Percentiles rank a stretch among this genome's conserved stretches.
Evolutionary conservation across 2,329 filamentous ascomycete species (phyloP).

Genomic region (Cladorrhinum sp.): DNA sequence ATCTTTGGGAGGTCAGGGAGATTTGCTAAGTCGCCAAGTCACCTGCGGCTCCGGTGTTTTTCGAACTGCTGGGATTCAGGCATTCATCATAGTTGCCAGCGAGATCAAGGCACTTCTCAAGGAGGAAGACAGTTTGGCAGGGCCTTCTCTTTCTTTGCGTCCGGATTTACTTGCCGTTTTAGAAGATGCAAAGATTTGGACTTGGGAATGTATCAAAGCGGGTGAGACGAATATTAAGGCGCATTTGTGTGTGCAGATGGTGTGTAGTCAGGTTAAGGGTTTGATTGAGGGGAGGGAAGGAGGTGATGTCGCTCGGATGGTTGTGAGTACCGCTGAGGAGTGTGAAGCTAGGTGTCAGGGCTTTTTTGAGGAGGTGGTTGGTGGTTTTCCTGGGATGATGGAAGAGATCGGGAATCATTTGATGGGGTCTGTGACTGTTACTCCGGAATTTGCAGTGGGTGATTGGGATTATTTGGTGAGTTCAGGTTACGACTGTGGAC

Average conservation of each 20-base stretch:
- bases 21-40: slow-evolving; percentile 39
- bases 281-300: slow-evolving; percentile 36
- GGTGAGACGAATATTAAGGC: slow-evolving; percentile 57
- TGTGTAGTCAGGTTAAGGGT: slow-evolving; percentile 42
- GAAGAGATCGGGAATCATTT: slow-evolving; percentile 22
- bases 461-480: slow-evolving; percentile 44
- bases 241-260: slow-evolving; percentile 40
- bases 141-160: slow-evolving; percentile 32
- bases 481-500: no score
- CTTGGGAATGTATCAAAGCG: slow-evolving; percentile 38
- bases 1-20: slow-evolving; percentile 11
- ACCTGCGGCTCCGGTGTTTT: slow-evolving; percentile 42
- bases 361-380: slow-evolving; percentile 27
- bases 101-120: slow-evolving; percentile 43
- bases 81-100: slow-evolving; percentile 35
- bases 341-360: slow-evolving; percentile 24
- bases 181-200: slow-evolving; percentile 41
- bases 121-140: slow-evolving; percentile 38
- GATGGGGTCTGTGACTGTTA: slow-evolving; percentile 6
- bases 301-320: slow-evolving; percentile 32
- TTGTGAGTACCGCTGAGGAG: slow-evolving; percentile 37
- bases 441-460: slow-evolving; percentile 24
- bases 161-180: slow-evolving; percentile 43
- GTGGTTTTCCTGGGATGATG: slow-evolving; percentile 20
- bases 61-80: slow-evolving; percentile 26